These are phyloP conservation scores for Camelina laxa DNA, from an alignment of 345 rosid species.

Conservation along the genomic window DNA sequence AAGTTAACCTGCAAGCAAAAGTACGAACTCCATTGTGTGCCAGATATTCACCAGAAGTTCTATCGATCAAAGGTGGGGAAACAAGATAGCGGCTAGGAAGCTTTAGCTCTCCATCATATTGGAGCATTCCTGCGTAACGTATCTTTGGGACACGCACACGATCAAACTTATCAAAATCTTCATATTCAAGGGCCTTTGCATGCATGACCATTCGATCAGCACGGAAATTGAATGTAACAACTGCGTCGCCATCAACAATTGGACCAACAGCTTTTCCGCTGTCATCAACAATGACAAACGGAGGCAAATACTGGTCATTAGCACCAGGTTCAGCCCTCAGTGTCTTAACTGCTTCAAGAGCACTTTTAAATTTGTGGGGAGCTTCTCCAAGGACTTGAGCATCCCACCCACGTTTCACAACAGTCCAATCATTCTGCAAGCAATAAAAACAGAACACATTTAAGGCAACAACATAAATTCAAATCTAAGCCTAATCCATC, in stretches of 20 bases:
- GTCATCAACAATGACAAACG: conserved; percentile 89
- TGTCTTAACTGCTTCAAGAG: conserved; percentile 87
- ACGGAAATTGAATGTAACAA: conserved; percentile 91
- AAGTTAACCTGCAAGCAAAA: conserved; percentile 93
- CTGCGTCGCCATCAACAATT: conserved; percentile 93
- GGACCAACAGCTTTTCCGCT: conserved; percentile 84
- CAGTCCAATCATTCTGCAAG: conserved; percentile 89
- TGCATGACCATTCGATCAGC: conserved; percentile 97
- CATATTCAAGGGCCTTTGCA: conserved; percentile 93
- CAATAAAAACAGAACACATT: background rate
- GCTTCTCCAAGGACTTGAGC: conserved; percentile 99
- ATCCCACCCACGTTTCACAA: conserved; percentile 98
- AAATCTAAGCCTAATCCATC: conserved; percentile 4
- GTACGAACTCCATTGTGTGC: conserved; percentile 81
- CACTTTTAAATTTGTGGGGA: conserved; percentile 77
- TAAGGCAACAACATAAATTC: background rate
- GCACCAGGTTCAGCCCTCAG: conserved; percentile 69
- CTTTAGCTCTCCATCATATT: conserved; percentile 93
- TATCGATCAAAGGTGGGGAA: conserved; percentile 95
- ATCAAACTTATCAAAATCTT: conserved; percentile 88
- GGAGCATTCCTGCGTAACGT: conserved; percentile 94
- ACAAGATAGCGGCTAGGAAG: conserved; percentile 90
- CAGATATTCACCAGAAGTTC: conserved; percentile 96
- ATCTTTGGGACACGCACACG: conserved; percentile 85
- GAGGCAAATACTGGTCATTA: conserved; percentile 88